Evolutionary conservation across 2,329 filamentous ascomycete genomes (phyloP).

Genomic region (Colletotrichum lini): DNA sequence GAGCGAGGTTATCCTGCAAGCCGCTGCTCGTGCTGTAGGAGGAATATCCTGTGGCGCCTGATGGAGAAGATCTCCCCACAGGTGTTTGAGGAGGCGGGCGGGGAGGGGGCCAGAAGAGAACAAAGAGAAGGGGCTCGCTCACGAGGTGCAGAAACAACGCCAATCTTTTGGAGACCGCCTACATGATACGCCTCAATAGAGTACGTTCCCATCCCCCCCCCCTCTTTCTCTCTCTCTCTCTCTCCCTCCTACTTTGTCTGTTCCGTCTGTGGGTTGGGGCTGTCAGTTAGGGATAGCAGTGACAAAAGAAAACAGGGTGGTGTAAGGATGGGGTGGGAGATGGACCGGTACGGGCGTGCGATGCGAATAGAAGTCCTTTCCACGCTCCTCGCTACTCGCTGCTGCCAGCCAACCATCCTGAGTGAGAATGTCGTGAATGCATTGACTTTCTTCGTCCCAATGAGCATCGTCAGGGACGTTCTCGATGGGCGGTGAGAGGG

Average conservation of each 20-base stretch:
- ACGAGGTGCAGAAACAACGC: slow-evolving; percentile 13
- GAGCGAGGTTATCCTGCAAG: slow-evolving; percentile 6
- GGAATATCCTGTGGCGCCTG: slow-evolving; percentile 22
- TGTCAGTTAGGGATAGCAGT: slow-evolving; percentile 9
- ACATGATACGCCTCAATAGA: background rate
- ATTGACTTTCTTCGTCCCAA: slow-evolving; percentile 21
- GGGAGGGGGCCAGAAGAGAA: slow-evolving; percentile 1
- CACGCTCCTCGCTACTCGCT: background rate
- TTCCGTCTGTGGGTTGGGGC: no score
- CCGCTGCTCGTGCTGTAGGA: slow-evolving; percentile 28
- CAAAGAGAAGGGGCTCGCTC: slow-evolving; percentile 11
- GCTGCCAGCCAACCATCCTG: background rate
- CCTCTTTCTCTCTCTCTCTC: no score
- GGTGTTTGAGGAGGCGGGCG: slow-evolving; percentile 32
- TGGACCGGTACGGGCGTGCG: slow-evolving; percentile 2
- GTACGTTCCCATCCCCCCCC: no score
- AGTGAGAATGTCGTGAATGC: background rate
- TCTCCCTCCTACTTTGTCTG: no score
- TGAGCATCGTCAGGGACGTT: slow-evolving; percentile 17
- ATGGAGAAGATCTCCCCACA: slow-evolving; percentile 14
- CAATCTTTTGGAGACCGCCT: background rate
- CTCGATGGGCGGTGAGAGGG: slow-evolving; percentile 21
- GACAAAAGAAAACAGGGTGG: background rate
- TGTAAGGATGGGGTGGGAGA: background rate
- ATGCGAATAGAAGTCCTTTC: background rate